These are phyloP conservation scores for Schwanniomyces pseudopolymorphus DNA, from an alignment of 805 yeast genomes.

Conservation along the genomic window DNA sequence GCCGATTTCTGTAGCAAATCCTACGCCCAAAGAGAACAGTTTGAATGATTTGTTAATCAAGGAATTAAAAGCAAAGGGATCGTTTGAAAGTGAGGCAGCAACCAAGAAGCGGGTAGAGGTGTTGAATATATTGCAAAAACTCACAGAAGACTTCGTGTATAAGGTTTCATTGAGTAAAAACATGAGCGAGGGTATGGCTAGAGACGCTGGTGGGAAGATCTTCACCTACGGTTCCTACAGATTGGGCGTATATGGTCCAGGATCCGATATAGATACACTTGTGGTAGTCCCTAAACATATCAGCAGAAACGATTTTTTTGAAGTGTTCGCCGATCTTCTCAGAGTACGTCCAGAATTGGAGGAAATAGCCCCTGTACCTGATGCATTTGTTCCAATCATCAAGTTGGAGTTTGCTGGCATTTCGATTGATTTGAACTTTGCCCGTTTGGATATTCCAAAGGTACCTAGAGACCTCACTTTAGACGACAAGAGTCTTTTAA, in stretches of 20 bases:
- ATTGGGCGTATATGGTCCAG: slow-evolving; percentile 96
- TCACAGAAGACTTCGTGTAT: slow-evolving; percentile 81
- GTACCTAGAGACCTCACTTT: slow-evolving; percentile 74
- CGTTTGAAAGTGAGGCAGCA: slow-evolving; percentile 85
- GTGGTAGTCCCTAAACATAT: slow-evolving; percentile 98
- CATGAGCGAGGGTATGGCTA: slow-evolving; percentile 97
- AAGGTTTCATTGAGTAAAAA: slow-evolving; percentile 76
- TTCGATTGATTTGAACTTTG: slow-evolving; percentile 89
- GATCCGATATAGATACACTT: slow-evolving; percentile 94
- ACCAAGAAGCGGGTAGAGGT: slow-evolving; percentile 80
- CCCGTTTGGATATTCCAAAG: slow-evolving; percentile 77
- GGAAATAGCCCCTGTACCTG: slow-evolving; percentile 91
- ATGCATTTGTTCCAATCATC: slow-evolving; percentile 96
- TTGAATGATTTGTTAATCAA: slow-evolving; percentile 74
- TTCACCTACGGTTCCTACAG: slow-evolving; percentile 94
- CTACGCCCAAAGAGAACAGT: slow-evolving; percentile 75
- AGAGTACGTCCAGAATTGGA: slow-evolving; percentile 78
- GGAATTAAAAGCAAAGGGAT: slow-evolving; percentile 78
- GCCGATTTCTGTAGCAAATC: slow-evolving; percentile 83
- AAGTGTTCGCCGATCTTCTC: slow-evolving; percentile 69
- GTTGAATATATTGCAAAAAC: slow-evolving; percentile 64
- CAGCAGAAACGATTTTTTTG: slow-evolving; percentile 83
- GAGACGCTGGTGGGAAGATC: slow-evolving; percentile 96
- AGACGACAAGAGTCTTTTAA: slow-evolving; percentile 79
- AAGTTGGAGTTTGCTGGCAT: slow-evolving; percentile 86